phyloP scores from a whole-genome alignment of 2,329 filamentous ascomycete species.

The Cercospora sp. region DNA sequence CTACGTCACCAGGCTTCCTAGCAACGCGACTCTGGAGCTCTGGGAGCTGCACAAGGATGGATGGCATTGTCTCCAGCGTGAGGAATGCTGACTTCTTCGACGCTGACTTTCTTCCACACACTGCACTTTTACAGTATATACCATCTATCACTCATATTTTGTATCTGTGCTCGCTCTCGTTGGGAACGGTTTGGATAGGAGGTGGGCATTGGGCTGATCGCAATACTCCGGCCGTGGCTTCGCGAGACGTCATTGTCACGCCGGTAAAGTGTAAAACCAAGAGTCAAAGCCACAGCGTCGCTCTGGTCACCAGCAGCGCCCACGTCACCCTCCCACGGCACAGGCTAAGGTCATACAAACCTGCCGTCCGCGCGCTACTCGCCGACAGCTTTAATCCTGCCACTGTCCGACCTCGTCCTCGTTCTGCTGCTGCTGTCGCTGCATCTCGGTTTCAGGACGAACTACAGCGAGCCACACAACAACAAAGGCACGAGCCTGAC shows the following conservation, averaged over 20 bases:
- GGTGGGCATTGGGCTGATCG: background rate
- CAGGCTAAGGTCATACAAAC: background rate
- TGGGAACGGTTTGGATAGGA: background rate
- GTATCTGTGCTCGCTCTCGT: background rate
- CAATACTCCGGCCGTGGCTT: conserved; percentile 7
- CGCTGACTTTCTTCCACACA: background rate
- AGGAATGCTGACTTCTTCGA: background rate
- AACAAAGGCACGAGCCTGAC: background rate
- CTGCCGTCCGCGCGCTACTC: background rate
- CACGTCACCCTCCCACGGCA: conserved; percentile 9
- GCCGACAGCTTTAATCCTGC: background rate
- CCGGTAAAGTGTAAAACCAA: conserved; percentile 12
- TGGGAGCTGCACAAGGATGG: background rate
- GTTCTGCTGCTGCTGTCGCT: background rate
- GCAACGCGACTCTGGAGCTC: conserved; percentile 1
- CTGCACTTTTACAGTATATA: background rate
- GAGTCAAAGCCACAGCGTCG: conserved; percentile 6
- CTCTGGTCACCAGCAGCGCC: conserved; percentile 1
- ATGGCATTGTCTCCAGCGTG: background rate
- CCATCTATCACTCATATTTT: background rate
- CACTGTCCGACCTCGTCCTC: conserved; percentile 9
- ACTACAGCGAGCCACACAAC: background rate
- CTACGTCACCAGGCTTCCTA: background rate
- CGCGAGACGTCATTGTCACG: conserved; percentile 4
- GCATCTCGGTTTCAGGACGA: conserved; percentile 1